These are phyloP conservation scores for Aureobasidium sp. DNA, from an alignment of 2,329 filamentous ascomycete genomes.

Conservation along the genomic window DNA sequence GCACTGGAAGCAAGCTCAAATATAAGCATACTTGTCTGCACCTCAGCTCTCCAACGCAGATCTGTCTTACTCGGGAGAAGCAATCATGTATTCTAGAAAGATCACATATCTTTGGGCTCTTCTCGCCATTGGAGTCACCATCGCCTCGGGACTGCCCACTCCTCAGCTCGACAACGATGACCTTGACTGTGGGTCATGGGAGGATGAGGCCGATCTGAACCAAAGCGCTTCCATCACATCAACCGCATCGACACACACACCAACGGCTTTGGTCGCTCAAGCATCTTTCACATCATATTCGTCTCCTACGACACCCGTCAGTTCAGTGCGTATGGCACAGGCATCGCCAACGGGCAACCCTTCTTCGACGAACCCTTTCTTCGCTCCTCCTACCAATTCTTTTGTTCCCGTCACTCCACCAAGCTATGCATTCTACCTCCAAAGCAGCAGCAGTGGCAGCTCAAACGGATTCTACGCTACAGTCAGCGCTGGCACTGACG, in stretches of 20 bases:
- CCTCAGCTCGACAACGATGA: background rate
- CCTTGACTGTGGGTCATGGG: background rate
- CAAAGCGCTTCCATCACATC: background rate
- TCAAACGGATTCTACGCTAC: background rate
- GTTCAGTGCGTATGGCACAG: background rate
- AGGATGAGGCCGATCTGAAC: background rate
- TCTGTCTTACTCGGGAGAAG: background rate
- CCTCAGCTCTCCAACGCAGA: background rate
- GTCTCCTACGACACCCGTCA: background rate
- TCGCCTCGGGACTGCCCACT: background rate
- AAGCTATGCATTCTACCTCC: slow-evolving; percentile 3
- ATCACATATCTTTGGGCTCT: background rate
- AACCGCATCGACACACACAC: background rate
- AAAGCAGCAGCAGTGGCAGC: background rate
- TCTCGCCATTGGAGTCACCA: background rate
- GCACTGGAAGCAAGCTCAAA: background rate
- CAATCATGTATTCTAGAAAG: slow-evolving; percentile 5
- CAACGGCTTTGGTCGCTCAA: background rate
- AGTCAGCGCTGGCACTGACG: background rate
- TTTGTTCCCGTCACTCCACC: background rate
- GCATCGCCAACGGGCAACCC: background rate
- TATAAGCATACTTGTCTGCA: slow-evolving; percentile 13
- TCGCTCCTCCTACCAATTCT: background rate
- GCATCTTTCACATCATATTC: background rate
- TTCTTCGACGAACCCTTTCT: background rate